phyloP scores from a whole-genome alignment of 164 flowering plant genomes.

The Echeveria elegans region DNA sequence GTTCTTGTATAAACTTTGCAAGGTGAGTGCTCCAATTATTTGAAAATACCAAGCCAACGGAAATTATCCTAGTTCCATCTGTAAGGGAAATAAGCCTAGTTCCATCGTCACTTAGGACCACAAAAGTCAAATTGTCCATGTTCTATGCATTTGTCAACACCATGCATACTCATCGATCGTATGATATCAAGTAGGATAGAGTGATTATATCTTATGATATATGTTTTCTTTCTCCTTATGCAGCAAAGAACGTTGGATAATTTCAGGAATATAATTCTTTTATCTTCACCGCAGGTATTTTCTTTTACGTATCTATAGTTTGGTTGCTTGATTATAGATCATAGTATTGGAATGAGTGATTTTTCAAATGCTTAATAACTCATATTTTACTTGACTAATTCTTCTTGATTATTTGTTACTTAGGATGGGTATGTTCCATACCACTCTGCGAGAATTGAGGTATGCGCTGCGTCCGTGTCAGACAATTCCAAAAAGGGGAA shows the following conservation, averaged over 20 bases:
- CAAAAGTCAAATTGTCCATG: too few species aligned
- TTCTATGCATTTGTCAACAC: too few species aligned
- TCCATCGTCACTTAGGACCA: too few species aligned
- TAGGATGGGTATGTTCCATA: slow-evolving; percentile 99
- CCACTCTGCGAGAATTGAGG: slow-evolving; percentile 93
- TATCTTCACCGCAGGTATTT: slow-evolving; percentile 93
- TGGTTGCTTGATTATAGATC: not conserved
- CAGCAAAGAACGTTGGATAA: slow-evolving; percentile 83
- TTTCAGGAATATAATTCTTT: slow-evolving; percentile 71
- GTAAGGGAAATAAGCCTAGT: too few species aligned
- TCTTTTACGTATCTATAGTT: not conserved
- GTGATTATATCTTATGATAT: slow-evolving; percentile 7
- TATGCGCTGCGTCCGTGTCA: slow-evolving; percentile 59
- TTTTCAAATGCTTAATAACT: not conserved
- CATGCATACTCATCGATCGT: too few species aligned
- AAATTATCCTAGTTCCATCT: too few species aligned
- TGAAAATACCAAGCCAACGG: too few species aligned
- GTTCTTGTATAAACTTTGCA: slow-evolving; percentile 81
- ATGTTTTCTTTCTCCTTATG: slow-evolving; percentile 15
- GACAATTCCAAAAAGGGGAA: slow-evolving; percentile 76
- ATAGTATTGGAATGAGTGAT: too few species aligned
- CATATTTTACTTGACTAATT: not conserved
- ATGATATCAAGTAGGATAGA: too few species aligned
- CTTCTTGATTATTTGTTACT: slow-evolving; percentile 6
- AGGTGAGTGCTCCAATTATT: slow-evolving; percentile 33